Percentiles rank a stretch among this genome's conserved stretches.
phyloP scores from a whole-genome alignment of 2,329 filamentous ascomycete species.

The Penicillium hesseltinei region DNA sequence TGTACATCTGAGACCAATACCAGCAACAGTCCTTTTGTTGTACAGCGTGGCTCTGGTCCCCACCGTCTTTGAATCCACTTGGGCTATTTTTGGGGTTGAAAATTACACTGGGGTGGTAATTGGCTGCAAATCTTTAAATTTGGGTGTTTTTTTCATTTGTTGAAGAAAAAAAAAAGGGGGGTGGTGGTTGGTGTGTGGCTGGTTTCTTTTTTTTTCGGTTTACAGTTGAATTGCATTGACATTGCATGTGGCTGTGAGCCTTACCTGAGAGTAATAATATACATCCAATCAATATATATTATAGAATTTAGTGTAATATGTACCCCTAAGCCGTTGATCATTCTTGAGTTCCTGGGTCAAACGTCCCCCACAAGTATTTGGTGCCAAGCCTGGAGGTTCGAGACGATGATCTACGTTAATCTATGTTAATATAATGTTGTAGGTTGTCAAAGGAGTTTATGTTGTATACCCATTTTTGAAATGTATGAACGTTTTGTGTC shows the following conservation, averaged over 20 bases:
- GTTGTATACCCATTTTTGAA: neutral
- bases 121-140: neutral
- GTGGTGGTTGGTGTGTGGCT: neutral
- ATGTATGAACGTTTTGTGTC: neutral
- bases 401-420: slow-evolving; percentile 8
- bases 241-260: neutral
- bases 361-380: slow-evolving; percentile 20
- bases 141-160: neutral
- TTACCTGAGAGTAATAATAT: too few relatives aligned
- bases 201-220: neutral
- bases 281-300: neutral
- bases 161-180: neutral
- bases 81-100: slow-evolving; percentile 24
- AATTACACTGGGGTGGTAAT: slow-evolving; percentile 4
- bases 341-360: neutral
- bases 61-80: slow-evolving; percentile 14
- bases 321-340: neutral
- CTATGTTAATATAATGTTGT: neutral
- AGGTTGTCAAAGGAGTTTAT: neutral
- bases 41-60: slow-evolving; percentile 4
- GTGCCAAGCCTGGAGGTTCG: slow-evolving; percentile 22
- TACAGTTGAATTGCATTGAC: neutral
- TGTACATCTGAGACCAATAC: slow-evolving; percentile 12
- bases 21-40: neutral
- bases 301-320: neutral